Base-by-base conservation (phyloP, 169 alveolate species). In the Cyclospora cayetanensis region DNA sequence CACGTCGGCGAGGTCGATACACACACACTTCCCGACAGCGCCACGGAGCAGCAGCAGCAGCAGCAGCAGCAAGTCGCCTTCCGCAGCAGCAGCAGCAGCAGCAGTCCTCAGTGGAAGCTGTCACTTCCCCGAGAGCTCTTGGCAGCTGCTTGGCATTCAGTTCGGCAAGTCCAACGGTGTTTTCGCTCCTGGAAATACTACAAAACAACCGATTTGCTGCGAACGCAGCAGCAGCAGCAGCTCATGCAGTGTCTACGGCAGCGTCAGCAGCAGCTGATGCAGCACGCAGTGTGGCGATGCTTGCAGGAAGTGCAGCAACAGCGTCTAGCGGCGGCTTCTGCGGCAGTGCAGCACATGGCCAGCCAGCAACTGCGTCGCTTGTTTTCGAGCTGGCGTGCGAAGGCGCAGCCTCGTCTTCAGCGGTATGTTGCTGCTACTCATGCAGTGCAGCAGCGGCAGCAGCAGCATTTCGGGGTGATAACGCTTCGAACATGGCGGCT, bases 81-180 rank as follows among this genome's bases (percentile, higher is more conserved):
- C 72, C n/a, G n/a, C 72, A 46, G 60, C 60, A 46, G 60, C 60
- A 60, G 72, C 27, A 60, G 72, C 72, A 1, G 72, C 72, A 60
- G 72, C 72, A 60, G n/a, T n/a, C n/a, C 72, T 12, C 72, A 60
- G 72, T 60, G 72, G 72, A 60, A 60, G 27, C 72, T 60, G 1
- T 60, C 72, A 20, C 72, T 60, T n/a, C 72, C 72, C 11, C 72
- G 27, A 15, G 72, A n/a, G 42, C 72, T 60, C 11, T n/a, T 60
- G 72, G 72, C 72, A 60, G 72, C 72, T 20, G 72, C 72, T n/a
- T 60, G 72, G 72, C 31, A 60, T n/a, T n/a, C 35, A 15, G 72
- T 60, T 15, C 72, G 72, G 72, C 34, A 15, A n/a, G 72, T 60
- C 11, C 72, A 31, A 9, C 72, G 72, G 34, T 20, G 72, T n/a